phyloP scores from a whole-genome alignment of 768 basidiomycete genomes.

The Lactarius deliciosus region DNA sequence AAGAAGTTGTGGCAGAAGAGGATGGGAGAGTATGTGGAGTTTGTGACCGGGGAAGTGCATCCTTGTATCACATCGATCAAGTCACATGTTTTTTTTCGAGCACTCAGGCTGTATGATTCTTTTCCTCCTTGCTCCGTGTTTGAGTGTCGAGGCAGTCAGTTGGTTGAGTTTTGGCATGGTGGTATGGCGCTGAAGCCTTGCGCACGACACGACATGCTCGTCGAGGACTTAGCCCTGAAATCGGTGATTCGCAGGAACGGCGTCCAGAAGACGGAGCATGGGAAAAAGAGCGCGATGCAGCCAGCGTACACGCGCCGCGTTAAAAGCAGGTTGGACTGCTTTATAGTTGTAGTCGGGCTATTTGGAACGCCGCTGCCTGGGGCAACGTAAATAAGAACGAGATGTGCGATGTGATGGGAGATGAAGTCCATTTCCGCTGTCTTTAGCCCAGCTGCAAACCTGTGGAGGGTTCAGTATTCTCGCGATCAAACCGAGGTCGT shows the following conservation, averaged over 20 bases:
- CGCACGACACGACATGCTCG: slow-evolving; percentile 23
- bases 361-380: slow-evolving; percentile 42
- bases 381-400: background rate
- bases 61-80: slow-evolving; percentile 17
- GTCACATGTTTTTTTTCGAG: slow-evolving; percentile 7
- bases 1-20: background rate
- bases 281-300: slow-evolving; percentile 43
- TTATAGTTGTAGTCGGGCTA: slow-evolving; percentile 29
- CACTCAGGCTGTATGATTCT: background rate
- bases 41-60: slow-evolving; percentile 3
- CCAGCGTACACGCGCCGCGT: slow-evolving; percentile 37
- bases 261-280: slow-evolving; percentile 39
- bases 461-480: slow-evolving; percentile 36
- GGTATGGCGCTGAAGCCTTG: background rate
- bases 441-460: slow-evolving; percentile 38
- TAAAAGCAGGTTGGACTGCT: slow-evolving; percentile 38
- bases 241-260: slow-evolving; percentile 39
- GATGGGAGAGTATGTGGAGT: background rate
- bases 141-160: background rate
- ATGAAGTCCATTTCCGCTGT: slow-evolving; percentile 33
- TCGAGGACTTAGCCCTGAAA: slow-evolving; percentile 38
- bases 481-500: slow-evolving; percentile 43
- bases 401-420: background rate
- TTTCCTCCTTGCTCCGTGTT: background rate
- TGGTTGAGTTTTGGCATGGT: background rate